These are phyloP conservation scores for Acrocalymma vagum DNA, from an alignment of 2,329 filamentous ascomycete species.

Conservation along the genomic window DNA sequence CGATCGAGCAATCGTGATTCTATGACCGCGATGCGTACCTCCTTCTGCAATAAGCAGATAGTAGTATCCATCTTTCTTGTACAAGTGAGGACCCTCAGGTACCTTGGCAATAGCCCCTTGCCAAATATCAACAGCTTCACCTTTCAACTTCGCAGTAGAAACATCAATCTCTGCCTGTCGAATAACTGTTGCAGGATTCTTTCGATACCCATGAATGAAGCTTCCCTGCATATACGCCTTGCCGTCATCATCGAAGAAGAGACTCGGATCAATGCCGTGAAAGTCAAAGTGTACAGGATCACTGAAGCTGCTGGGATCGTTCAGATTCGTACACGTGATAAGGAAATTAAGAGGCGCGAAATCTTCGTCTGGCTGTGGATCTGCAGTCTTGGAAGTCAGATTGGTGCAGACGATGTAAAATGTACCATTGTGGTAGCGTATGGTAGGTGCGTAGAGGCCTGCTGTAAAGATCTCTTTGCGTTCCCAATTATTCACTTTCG, in stretches of 20 bases:
- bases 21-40: slow-evolving; percentile 21
- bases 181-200: slow-evolving; percentile 27
- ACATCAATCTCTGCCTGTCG: slow-evolving; percentile 35
- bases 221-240: slow-evolving; percentile 30
- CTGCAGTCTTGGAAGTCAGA: slow-evolving; percentile 36
- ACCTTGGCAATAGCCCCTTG: slow-evolving; percentile 38
- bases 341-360: slow-evolving; percentile 55
- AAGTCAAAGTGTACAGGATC: slow-evolving; percentile 20
- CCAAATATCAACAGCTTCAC: slow-evolving; percentile 30
- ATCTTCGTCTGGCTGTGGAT: slow-evolving; percentile 50
- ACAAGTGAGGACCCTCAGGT: slow-evolving; percentile 47
- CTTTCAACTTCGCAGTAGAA: slow-evolving; percentile 26
- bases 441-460: slow-evolving; percentile 25
- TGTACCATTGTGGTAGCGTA: slow-evolving; percentile 20
- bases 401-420: slow-evolving; percentile 29
- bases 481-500: slow-evolving; percentile 33
- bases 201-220: slow-evolving; percentile 24
- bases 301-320: slow-evolving; percentile 15
- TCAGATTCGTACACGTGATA: slow-evolving; percentile 19
- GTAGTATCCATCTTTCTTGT: slow-evolving; percentile 40
- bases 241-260: slow-evolving; percentile 22
- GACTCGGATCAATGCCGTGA: slow-evolving; percentile 21
- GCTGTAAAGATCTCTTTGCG: slow-evolving; percentile 44
- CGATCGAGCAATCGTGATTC: slow-evolving; percentile 47
- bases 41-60: slow-evolving; percentile 47